Base-by-base conservation (phyloP, 176 grass and related monocot species). In the Elaeis guineensis region DNA sequence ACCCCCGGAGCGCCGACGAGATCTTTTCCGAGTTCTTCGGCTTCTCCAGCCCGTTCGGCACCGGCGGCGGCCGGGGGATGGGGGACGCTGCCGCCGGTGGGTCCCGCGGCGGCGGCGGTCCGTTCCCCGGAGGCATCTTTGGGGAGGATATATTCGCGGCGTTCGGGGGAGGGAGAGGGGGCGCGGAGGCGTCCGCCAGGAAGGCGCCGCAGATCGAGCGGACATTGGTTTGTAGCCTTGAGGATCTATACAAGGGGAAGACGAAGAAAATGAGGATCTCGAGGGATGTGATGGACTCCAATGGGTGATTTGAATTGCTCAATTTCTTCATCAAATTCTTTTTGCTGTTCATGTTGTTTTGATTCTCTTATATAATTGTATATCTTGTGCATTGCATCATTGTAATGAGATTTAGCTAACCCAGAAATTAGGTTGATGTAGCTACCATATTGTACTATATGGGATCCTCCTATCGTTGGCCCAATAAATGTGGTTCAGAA, bases 231-330 rank as follows among this genome's bases (percentile, higher is more conserved):
- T 92, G 80, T 59, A 80, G 29, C 56, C 74, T 92, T 0, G 83
- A 92, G 77, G 83, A 92, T 52, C 69, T 92, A 19, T 80, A 84
- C 44, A 92, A 78, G 67, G 88, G 88, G 4, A 65, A 77, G n/a
- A 86, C 76, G 52, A 92, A 92, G 83, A 92, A 92, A 62, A 72
- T 92, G 88, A 92, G 83, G 72, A 92, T 92, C 52, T 87, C 88
- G 19, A 77, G 88, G 73, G 76, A 92, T 52, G 76, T 83, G 39
- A 17, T 92, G 5, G 88, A 87, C 16, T 17, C 72, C 4, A 28
- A 55, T 1, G 79, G 88, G 88, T 92, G 62, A 87, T 9, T 12
- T 44, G 35, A 44, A 79, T 26, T 61, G 8, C n/a, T 61, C n/a
- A 1, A 4, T 24, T 66, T 71, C 59, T 28, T 52, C 12, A 6